A percentile compares a stretch with the other conserved stretches of the same genome.
These are phyloP conservation scores for Cucurbita moschata DNA, from an alignment of 306 rosid species.

Conservation along the genomic window DNA sequence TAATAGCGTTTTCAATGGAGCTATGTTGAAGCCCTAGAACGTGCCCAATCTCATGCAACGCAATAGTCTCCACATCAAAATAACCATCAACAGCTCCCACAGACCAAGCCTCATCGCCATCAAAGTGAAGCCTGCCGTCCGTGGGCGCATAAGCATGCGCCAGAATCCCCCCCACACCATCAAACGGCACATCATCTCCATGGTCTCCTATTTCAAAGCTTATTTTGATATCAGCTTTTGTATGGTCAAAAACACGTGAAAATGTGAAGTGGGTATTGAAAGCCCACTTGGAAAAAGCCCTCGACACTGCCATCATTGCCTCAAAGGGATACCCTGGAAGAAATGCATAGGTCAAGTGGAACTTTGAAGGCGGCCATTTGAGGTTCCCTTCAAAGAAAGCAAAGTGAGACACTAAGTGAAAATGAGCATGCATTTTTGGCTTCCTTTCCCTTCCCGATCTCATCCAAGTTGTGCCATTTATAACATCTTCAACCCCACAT, in stretches of 20 bases:
- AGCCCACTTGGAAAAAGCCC: background rate
- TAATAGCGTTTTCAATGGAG: background rate
- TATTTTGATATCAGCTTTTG: background rate
- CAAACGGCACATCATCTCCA: background rate
- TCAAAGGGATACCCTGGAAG: background rate
- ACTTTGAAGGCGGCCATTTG: constrained; percentile 8
- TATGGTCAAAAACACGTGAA: background rate
- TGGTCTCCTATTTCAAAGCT: background rate
- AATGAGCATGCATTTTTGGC: background rate
- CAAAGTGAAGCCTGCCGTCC: background rate
- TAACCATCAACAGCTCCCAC: background rate
- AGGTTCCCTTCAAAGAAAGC: constrained; percentile 11
- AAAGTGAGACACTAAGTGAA: constrained; percentile 6
- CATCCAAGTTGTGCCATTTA: constrained; percentile 15
- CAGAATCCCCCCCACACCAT: background rate
- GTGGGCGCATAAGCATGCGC: constrained; percentile 2
- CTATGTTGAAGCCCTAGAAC: constrained; percentile 3
- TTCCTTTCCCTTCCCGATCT: background rate
- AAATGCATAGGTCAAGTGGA: background rate
- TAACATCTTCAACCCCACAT: constrained; percentile 28
- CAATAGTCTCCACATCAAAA: background rate
- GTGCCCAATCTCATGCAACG: constrained; percentile 2
- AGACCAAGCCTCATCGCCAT: background rate
- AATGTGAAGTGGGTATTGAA: background rate
- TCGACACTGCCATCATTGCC: background rate